phyloP scores from a whole-genome alignment of 2,329 filamentous ascomycete genomes.

The Aspergillus spinulosporus region DNA sequence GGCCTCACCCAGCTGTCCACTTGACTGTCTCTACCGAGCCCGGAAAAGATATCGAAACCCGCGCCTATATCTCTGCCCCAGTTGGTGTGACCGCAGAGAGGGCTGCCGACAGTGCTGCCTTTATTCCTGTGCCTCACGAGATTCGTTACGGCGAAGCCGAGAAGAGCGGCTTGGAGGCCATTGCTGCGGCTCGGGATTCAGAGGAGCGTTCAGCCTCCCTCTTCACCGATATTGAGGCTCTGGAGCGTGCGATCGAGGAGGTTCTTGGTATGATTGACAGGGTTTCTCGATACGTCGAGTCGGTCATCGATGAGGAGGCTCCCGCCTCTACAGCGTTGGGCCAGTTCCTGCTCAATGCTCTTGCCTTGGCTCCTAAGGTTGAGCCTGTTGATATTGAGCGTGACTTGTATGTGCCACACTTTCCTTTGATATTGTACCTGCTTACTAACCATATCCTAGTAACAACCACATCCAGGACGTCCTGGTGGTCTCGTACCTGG shows the following conservation, averaged over 20 bases:
- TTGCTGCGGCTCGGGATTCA: constrained; percentile 75
- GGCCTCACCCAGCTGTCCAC: constrained; percentile 95
- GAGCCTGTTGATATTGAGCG: constrained; percentile 86
- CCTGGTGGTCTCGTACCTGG: constrained; percentile 94
- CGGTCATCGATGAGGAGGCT: constrained; percentile 83
- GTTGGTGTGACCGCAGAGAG: constrained; percentile 94
- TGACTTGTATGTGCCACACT: constrained; percentile 68
- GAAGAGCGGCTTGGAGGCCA: constrained; percentile 75
- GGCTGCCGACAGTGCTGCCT: constrained; percentile 92
- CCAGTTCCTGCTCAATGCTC: constrained; percentile 91
- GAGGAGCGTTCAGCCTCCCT: constrained; percentile 73
- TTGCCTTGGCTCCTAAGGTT: constrained; percentile 93
- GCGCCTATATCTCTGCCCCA: constrained; percentile 92
- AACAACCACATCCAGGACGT: constrained; percentile 99
- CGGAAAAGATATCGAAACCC: constrained; percentile 82
- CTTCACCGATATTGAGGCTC: constrained; percentile 82
- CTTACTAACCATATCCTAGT: constrained; percentile 47
- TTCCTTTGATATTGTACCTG: constrained; percentile 1
- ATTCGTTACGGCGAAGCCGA: constrained; percentile 83
- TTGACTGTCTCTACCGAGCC: constrained; percentile 90
- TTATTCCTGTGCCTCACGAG: constrained; percentile 95
- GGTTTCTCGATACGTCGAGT: constrained; percentile 87
- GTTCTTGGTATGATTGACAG: constrained; percentile 87
- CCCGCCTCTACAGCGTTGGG: constrained; percentile 87
- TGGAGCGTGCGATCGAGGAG: constrained; percentile 83